phyloP scores from a whole-genome alignment of 306 rosid genomes.

The Corylus americana region DNA sequence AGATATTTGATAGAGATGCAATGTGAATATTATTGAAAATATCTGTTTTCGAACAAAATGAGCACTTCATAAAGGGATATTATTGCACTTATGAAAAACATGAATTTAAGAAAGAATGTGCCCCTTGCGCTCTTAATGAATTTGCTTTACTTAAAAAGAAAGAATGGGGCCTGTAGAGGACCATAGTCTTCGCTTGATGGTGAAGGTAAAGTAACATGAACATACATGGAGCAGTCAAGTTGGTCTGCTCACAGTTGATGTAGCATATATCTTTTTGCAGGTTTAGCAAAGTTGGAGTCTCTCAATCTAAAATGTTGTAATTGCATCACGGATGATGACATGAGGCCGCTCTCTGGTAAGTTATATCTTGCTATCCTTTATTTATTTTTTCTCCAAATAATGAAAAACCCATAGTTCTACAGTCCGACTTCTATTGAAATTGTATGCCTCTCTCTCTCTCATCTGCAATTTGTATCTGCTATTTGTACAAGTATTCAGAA shows the following conservation, averaged over 20 bases:
- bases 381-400: neutral
- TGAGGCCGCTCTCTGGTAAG: conserved; percentile 79
- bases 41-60: neutral
- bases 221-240: neutral
- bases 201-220: neutral
- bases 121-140: too few species aligned
- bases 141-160: neutral
- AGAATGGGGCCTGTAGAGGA: neutral
- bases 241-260: neutral
- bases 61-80: neutral
- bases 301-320: conserved; percentile 96
- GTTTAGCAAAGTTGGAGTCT: conserved; percentile 78
- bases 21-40: too few species aligned
- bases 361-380: conserved; percentile 23
- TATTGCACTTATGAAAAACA: neutral
- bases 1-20: too few species aligned
- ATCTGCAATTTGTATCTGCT: neutral
- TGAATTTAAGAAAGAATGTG: neutral
- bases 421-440: conserved; percentile 7
- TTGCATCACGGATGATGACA: conserved; percentile 79
- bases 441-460: neutral
- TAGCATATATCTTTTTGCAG: conserved; percentile 40
- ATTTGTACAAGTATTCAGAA: neutral
- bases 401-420: neutral
- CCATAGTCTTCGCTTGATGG: neutral